Conservation (phyloP, 805 yeast species). For the Isabelozyma rhagii region DNA sequence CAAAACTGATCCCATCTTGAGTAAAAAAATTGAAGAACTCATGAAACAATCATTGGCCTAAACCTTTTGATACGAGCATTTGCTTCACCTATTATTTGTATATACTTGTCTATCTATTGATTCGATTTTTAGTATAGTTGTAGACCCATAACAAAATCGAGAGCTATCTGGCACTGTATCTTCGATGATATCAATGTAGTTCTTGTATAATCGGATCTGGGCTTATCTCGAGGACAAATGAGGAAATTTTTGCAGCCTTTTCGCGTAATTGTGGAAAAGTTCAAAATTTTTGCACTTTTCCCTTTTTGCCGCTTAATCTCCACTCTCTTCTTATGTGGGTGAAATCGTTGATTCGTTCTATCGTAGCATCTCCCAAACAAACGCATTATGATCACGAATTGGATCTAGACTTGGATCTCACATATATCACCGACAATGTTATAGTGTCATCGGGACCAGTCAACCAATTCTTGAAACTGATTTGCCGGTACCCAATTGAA, state of each 20-base stretch:
- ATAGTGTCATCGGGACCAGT: constrained; percentile 80
- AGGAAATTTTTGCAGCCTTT: not conserved
- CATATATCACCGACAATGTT: constrained; percentile 61
- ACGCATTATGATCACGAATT: constrained; percentile 13
- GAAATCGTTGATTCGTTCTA: constrained; percentile 11
- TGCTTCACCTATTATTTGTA: not conserved
- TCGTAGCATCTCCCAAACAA: constrained; percentile 19
- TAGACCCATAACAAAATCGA: not conserved
- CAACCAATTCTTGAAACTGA: constrained; percentile 33
- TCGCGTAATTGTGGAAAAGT: not conserved
- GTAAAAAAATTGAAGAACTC: constrained; percentile 60
- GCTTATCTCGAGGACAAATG: not conserved
- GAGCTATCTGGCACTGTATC: too few species aligned
- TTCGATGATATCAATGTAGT: too few species aligned
- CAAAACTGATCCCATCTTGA: constrained; percentile 63
- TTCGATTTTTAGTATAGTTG: not conserved
- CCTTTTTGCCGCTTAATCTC: not conserved
- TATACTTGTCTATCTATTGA: not conserved
- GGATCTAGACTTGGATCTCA: constrained; percentile 51
- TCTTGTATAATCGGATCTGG: not conserved
- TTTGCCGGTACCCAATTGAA: constrained; percentile 51
- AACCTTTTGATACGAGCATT: not conserved
- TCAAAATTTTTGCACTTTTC: not conserved
- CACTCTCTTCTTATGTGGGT: constrained; percentile 1
- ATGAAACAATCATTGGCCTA: constrained; percentile 26